Base-by-base conservation (phyloP, 805 yeast genomes). In the Metahyphopichia silvanorum region DNA sequence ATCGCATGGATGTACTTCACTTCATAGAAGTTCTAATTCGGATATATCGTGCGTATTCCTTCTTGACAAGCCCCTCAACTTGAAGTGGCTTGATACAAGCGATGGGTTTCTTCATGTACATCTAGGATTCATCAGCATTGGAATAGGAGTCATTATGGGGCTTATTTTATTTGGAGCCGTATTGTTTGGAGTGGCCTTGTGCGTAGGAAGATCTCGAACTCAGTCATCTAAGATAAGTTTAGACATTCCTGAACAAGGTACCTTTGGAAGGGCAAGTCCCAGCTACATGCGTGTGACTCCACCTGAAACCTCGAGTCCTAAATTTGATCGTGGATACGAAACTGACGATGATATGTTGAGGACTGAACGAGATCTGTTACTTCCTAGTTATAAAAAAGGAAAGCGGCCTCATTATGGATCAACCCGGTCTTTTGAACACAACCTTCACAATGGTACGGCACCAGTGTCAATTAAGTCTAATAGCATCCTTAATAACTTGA, bases 61-160 rank as follows among this genome's bases (percentile, higher is more conserved):
- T 2, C 63, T 84, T 28, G 91, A 85, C 41, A 66, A 76, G 30
- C 86, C 89, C 2, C 60, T 85, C n/a, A 72, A 74, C 23, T 70
- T 82, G 16, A 51, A 55, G 1, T 84, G 94, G 93, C 51, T 81
- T 5, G 42, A 47, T n/a, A 38, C 56, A 18, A 49, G 68, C 14
- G 70, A 73, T 21, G 51, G 49, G 28, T 62, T 65, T 35, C 61
- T 78, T 27, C 82, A 74, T 38, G 55, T 84, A 16, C 81, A 74
- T 39, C 57, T 85, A 22, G 88, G 93, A 5, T 69, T 77, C 32
- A 69, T 80, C 13, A 85, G 91, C 10, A 60, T 83, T 20, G 79
- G 79, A 0, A 55, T 83, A 17, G 95, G 93, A 5, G 61, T 82
- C 4, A 56, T 82, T 2, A 47, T 81, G 6, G 91, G 91, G 0